A percentile compares a stretch with the other conserved stretches of the same genome.
These are phyloP conservation scores for Acer negundo DNA, from an alignment of 345 rosid species.

Conservation along the genomic window DNA sequence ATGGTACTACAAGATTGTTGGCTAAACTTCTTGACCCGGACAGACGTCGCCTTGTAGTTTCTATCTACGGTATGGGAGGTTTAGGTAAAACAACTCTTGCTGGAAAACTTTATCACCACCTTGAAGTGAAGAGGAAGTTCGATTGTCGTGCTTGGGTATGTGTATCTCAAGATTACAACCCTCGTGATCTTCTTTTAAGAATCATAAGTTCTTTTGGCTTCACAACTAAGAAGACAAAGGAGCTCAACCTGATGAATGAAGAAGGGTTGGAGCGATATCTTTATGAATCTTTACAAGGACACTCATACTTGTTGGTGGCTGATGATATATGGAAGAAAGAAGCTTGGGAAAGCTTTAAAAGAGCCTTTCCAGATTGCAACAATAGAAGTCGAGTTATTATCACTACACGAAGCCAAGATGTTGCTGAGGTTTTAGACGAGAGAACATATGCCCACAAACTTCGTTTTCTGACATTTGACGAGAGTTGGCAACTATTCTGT, in stretches of 20 bases:
- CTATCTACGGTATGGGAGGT: conserved; percentile 36
- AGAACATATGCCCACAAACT: conserved; percentile 14
- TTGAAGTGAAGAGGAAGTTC: conserved; percentile 11
- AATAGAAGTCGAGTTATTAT: conserved; percentile 34
- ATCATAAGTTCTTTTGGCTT: conserved; percentile 13
- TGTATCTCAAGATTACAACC: conserved; percentile 24
- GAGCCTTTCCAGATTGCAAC: conserved; percentile 25
- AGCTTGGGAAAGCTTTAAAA: conserved; percentile 22
- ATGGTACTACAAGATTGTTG: conserved; percentile 12
- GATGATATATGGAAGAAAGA: conserved; percentile 29
- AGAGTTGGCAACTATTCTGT: conserved; percentile 33
- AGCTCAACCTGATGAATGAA: not conserved
- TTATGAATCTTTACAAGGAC: conserved; percentile 5
- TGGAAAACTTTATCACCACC: conserved; percentile 22
- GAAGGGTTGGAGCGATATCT: conserved; percentile 15
- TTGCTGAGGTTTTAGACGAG: conserved; percentile 22
- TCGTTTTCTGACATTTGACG: conserved; percentile 12
- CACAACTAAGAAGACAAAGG: not conserved
- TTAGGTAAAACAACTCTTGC: conserved; percentile 34
- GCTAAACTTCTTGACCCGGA: conserved; percentile 21
- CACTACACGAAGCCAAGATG: conserved; percentile 23
- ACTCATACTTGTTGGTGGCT: conserved; percentile 24
- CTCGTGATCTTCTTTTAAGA: conserved; percentile 16
- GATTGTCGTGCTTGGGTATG: conserved; percentile 31
- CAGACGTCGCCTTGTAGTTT: conserved; percentile 20